Conservation (phyloP, 495 filamentous ascomycete genomes). For the Talaromyces stipitatus region DNA sequence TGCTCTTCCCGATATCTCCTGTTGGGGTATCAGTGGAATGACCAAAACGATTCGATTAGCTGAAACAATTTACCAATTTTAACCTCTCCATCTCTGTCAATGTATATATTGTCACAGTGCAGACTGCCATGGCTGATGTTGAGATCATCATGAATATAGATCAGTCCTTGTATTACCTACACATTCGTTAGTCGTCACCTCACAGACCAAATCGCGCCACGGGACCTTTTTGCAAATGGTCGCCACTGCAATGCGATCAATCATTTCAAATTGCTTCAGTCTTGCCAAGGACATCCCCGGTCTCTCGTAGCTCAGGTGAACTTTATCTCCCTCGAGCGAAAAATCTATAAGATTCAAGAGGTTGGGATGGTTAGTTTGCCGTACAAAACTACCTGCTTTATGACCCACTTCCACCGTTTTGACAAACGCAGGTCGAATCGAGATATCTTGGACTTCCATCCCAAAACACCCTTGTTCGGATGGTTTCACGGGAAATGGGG, state of each 20-base stretch:
- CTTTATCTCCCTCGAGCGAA: background rate
- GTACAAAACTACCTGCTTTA: background rate
- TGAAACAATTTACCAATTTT: background rate
- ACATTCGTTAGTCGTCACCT: background rate
- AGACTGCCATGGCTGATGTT: background rate
- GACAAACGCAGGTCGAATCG: no score
- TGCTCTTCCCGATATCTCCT: background rate
- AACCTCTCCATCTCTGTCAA: conserved; percentile 1
- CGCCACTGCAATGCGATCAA: background rate
- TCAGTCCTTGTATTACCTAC: background rate
- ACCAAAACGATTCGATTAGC: background rate
- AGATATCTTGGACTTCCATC: no score
- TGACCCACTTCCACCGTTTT: no score
- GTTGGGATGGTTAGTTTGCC: background rate
- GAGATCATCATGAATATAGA: background rate
- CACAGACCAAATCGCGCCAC: no score
- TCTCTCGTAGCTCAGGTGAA: background rate
- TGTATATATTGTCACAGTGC: background rate
- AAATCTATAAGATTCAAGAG: background rate
- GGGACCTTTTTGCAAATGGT: background rate
- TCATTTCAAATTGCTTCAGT: background rate
- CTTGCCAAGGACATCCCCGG: background rate
- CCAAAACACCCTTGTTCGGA: background rate
- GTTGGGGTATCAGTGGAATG: background rate
- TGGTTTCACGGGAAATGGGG: no score